A percentile compares a stretch with the other conserved stretches of the same genome.
phyloP scores from a whole-genome alignment of 805 yeast genomes.

The Myxozyma mucilagina region DNA sequence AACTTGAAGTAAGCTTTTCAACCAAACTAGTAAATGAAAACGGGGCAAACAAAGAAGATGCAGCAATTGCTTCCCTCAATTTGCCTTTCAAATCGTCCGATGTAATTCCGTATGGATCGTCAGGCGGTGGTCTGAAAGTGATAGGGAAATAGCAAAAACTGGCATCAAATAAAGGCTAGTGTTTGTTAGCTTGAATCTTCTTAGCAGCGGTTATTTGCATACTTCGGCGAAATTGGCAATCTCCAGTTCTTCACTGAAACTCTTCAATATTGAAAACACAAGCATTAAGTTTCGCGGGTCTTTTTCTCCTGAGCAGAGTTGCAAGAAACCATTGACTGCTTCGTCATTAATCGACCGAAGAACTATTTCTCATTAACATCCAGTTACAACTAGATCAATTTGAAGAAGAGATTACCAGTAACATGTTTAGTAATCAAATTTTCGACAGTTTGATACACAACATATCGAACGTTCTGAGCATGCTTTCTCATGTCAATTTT shows the following conservation, averaged over 20 bases:
- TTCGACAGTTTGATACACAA: constrained; percentile 54
- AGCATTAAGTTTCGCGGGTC: constrained; percentile 84
- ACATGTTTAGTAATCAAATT: constrained; percentile 15
- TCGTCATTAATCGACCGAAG: constrained; percentile 41
- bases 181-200: background rate
- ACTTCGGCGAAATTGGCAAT: constrained; percentile 40
- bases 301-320: constrained; percentile 81
- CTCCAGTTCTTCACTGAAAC: constrained; percentile 47
- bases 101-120: constrained; percentile 80
- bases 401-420: background rate
- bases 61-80: constrained; percentile 63
- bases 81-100: constrained; percentile 65
- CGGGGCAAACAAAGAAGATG: constrained; percentile 62
- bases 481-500: constrained; percentile 38
- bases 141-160: constrained; percentile 96
- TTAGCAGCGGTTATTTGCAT: background rate
- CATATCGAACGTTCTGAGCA: constrained; percentile 49
- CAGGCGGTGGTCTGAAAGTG: constrained; percentile 81
- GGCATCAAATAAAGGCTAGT: constrained; percentile 71
- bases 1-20: constrained; percentile 76
- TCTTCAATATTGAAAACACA: constrained; percentile 60
- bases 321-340: constrained; percentile 59
- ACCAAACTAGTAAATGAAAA: constrained; percentile 76
- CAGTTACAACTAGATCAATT: background rate
- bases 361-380: background rate